Base-by-base conservation (phyloP, 768 basidiomycete genomes). In the Mrakia gelida region DNA sequence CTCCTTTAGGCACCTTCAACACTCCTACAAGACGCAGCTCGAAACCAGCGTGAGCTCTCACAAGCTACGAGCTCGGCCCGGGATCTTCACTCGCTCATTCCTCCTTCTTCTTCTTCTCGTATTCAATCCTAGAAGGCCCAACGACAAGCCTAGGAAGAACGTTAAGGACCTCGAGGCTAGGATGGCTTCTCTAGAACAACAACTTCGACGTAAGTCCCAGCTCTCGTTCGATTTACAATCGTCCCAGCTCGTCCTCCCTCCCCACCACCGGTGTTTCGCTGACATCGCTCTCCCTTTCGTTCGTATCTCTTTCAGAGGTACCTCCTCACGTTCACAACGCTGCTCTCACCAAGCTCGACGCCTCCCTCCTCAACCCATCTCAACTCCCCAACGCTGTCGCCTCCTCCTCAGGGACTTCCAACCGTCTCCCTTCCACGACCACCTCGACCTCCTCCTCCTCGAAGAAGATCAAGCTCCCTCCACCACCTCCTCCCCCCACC, bases 291-390 rank as follows among this genome's bases (percentile, higher is more conserved):
- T 28, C 26, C 10, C 41, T 41, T 45, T n/a, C 26, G 11, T 52
- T 52, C 49, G 49, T 52, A 71, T 41, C 28, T 52, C 71, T n/a
- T 18, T 28, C 75, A 75, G 84, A 84, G 73, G 84, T 84, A 1
- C 85, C 85, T 18, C 83, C 83, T 0, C 84, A 84, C 79, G 83
- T 84, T 0, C 84, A 84, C 77, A 85, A 84, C 73, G 84, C 83
- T 4, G 82, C 84, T 61, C 81, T 84, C 62, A 83, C 82, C 28
- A 80, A 81, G 10, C 74, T 85, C 32, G 84, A 84, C 76, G 84
- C 84, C 0, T 76, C 82, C 4, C 77, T 84, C 6, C 82, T 83
- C 0, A 82, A 81, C 38, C 76, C 79, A 34, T 71, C 75, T 30
- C 49, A 63, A 45, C 62, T 62, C 28, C 73, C 45, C 54, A 61